Evolutionary conservation across 108 stramenopile genomes (phyloP).

Genomic region (Fragilariopsis cylindrus): DNA sequence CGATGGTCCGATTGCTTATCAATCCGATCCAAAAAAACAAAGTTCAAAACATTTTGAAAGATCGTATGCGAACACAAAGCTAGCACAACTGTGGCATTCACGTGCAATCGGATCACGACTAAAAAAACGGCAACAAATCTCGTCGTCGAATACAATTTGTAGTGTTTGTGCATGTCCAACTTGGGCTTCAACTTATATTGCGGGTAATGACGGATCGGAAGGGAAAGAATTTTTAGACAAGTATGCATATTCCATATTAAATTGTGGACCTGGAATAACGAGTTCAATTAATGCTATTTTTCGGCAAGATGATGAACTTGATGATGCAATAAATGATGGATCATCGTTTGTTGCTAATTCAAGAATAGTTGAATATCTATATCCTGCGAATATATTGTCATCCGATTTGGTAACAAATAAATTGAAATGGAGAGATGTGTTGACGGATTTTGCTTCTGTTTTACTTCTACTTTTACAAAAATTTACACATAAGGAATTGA

Average conservation of each 20-base stretch:
- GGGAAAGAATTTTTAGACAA: neutral
- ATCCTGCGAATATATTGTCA: neutral
- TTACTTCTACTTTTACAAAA: slow-evolving; percentile 10
- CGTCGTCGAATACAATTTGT: neutral
- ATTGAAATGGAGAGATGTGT: neutral
- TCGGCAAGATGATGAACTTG: slow-evolving; percentile 23
- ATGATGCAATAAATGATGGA: slow-evolving; percentile 26
- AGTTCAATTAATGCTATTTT: slow-evolving; percentile 27
- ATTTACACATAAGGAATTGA: slow-evolving; percentile 15
- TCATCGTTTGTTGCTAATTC: slow-evolving; percentile 25
- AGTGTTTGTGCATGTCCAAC: slow-evolving; percentile 23
- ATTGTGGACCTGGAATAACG: slow-evolving; percentile 19
- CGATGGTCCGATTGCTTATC: neutral
- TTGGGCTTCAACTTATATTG: slow-evolving; percentile 36
- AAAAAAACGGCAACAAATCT: neutral
- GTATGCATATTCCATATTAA: slow-evolving; percentile 20
- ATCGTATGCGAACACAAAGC: slow-evolving; percentile 57
- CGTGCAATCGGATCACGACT: neutral
- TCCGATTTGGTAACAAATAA: neutral
- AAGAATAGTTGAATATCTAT: slow-evolving; percentile 3
- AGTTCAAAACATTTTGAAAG: slow-evolving; percentile 8
- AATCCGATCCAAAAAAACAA: neutral
- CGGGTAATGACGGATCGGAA: neutral
- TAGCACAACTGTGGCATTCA: slow-evolving; percentile 58
- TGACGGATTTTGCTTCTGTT: neutral